Evolutionary conservation across 2,329 filamentous ascomycete genomes (phyloP).

Genomic region (Venturia aucupariae): DNA sequence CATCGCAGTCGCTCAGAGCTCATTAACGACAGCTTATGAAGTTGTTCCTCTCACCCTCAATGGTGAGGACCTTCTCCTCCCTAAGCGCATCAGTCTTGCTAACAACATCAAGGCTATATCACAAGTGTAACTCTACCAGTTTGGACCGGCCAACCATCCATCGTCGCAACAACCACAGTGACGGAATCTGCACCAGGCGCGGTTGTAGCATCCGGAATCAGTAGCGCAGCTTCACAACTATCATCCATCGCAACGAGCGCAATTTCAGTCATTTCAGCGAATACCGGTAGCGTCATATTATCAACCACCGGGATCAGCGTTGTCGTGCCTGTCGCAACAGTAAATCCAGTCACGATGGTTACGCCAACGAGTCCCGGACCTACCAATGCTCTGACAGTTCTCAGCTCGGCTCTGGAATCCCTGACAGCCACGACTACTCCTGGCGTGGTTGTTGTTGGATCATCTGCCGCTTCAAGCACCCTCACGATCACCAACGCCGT

Average conservation of each 20-base stretch:
- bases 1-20: not conserved
- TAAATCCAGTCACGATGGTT: not conserved
- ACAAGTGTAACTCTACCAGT: conserved; percentile 10
- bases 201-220: not conserved
- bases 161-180: conserved; percentile 8
- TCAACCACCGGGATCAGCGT: not conserved
- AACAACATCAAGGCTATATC: conserved; percentile 5
- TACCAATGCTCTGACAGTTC: not conserved
- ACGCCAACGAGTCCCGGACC: not conserved
- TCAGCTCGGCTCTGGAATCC: not conserved
- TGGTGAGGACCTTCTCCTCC: not conserved
- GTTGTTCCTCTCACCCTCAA: conserved; percentile 7
- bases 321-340: not conserved
- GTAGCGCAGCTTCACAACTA: too few relatives aligned
- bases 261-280: too few relatives aligned
- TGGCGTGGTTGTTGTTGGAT: not conserved
- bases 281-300: not conserved
- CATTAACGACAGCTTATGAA: not conserved
- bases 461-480: not conserved
- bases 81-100: not conserved
- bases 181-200: not conserved
- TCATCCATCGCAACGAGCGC: too few relatives aligned
- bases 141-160: conserved; percentile 8
- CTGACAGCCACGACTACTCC: not conserved
- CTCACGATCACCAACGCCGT: not conserved